phyloP scores from a whole-genome alignment of 2,329 filamentous ascomycete species.

The Torrubiellomyces zombiae region DNA sequence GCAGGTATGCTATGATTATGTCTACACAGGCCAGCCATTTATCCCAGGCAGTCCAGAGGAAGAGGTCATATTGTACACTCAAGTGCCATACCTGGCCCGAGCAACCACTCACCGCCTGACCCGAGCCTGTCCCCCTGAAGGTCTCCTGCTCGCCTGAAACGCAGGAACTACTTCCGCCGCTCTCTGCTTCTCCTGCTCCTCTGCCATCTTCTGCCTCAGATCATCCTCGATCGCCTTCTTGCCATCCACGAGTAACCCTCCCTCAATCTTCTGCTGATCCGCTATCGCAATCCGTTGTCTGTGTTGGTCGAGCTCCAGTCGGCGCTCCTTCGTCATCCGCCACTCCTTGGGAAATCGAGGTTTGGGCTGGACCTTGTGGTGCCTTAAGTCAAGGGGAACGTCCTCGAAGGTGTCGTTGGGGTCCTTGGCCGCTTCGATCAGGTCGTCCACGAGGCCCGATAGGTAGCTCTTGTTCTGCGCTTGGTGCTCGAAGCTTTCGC shows the following conservation, averaged over 20 bases:
- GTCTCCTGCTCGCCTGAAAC: slow-evolving; percentile 4
- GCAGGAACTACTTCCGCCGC: slow-evolving; percentile 15
- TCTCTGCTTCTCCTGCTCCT: slow-evolving; percentile 18
- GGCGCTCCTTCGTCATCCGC: slow-evolving; percentile 58
- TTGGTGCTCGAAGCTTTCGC: slow-evolving; percentile 73
- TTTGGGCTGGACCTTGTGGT: slow-evolving; percentile 55
- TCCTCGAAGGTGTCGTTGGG: slow-evolving; percentile 70
- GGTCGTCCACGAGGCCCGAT: slow-evolving; percentile 54
- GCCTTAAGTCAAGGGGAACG: slow-evolving; percentile 74
- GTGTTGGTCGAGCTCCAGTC: slow-evolving; percentile 43
- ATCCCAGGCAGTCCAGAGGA: too few species aligned
- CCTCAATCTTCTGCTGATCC: slow-evolving; percentile 36
- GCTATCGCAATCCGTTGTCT: slow-evolving; percentile 33
- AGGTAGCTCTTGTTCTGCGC: slow-evolving; percentile 97
- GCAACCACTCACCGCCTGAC: slow-evolving; percentile 9
- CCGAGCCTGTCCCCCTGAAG: slow-evolving; percentile 8
- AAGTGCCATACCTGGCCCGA: too few species aligned
- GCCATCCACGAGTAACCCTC: slow-evolving; percentile 45
- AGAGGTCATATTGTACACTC: too few species aligned
- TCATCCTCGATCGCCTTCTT: slow-evolving; percentile 25
- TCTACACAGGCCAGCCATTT: too few species aligned
- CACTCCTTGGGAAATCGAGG: slow-evolving; percentile 67
- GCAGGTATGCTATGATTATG: too few species aligned
- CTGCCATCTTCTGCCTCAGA: slow-evolving; percentile 14
- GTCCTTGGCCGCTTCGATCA: slow-evolving; percentile 66